These are phyloP conservation scores for Candolleomyces aberdarensis DNA, from an alignment of 768 basidiomycete species.

Conservation along the genomic window DNA sequence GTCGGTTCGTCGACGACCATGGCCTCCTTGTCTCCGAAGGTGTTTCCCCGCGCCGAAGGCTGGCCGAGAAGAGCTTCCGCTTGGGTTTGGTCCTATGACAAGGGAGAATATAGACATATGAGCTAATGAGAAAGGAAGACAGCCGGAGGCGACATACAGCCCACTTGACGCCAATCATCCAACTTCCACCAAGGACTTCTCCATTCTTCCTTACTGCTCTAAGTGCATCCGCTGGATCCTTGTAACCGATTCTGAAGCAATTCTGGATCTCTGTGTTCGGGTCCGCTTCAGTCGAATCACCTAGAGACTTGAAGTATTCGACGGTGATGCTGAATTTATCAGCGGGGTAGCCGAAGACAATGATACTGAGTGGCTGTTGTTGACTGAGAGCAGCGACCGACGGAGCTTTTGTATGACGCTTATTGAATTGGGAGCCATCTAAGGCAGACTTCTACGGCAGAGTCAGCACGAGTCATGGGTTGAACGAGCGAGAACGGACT, in stretches of 20 bases:
- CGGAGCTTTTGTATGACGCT: conserved; percentile 27
- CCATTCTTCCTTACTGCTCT: conserved; percentile 82
- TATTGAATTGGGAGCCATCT: conserved; percentile 37
- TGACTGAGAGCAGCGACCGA: conserved; percentile 27
- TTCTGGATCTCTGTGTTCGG: conserved; percentile 68
- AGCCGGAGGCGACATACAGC: conserved; percentile 50
- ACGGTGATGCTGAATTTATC: conserved; percentile 71
- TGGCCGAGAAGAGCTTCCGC: conserved; percentile 53
- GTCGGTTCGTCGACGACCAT: conserved; percentile 48
- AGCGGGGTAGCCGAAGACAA: conserved; percentile 87
- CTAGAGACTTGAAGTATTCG: conserved; percentile 74
- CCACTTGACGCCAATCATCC: conserved; percentile 88
- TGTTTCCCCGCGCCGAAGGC: conserved; percentile 23
- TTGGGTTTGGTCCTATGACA: conserved; percentile 54
- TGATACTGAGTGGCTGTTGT: conserved; percentile 48
- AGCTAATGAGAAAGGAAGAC: neutral
- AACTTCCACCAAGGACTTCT: conserved; percentile 67
- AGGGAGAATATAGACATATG: conserved; percentile 6
- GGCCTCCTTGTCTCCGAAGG: conserved; percentile 24
- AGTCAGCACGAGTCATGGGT: neutral
- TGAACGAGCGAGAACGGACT: conserved; percentile 24
- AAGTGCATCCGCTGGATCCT: conserved; percentile 67
- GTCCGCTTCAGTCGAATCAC: conserved; percentile 66
- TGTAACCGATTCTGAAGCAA: conserved; percentile 79
- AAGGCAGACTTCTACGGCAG: conserved; percentile 24